Evolutionary conservation across 139 green algal genomes (phyloP).

Genomic region (Chlamydomonas applanata): DNA sequence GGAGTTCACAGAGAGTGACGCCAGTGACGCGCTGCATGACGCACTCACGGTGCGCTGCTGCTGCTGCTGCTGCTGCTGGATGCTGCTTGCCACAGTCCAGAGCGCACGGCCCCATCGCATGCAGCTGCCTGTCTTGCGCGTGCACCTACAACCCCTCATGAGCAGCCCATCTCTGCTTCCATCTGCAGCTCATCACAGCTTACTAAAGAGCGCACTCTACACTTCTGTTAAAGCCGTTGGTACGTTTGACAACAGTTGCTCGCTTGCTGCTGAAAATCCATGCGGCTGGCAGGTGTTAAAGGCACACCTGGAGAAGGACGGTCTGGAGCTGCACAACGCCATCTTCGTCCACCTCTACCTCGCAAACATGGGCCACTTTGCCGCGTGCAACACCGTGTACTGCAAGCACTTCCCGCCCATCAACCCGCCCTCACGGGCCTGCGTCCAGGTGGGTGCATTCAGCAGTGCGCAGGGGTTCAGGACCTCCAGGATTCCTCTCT

Average conservation of each 20-base stretch:
- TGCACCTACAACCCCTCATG: background rate
- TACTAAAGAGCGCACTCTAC: background rate
- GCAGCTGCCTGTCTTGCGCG: too few relatives aligned
- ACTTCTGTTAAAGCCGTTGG: background rate
- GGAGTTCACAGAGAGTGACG: constrained; percentile 29
- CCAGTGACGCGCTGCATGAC: constrained; percentile 17
- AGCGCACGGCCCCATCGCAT: too few relatives aligned
- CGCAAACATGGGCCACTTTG: constrained; percentile 88
- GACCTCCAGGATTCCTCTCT: too few relatives aligned
- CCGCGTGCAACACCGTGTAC: constrained; percentile 82
- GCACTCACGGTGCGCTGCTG: constrained; percentile 14
- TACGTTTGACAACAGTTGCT: background rate
- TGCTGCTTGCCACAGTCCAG: too few relatives aligned
- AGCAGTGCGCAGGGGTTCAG: too few relatives aligned
- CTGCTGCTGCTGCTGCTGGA: too few relatives aligned
- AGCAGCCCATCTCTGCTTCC: background rate
- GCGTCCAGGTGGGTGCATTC: constrained; percentile 61
- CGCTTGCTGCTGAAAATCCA: background rate
- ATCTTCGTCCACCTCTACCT: constrained; percentile 90
- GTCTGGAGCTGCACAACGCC: constrained; percentile 41
- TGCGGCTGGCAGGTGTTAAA: constrained; percentile 7
- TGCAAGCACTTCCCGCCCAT: constrained; percentile 60
- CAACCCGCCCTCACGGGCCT: constrained; percentile 79
- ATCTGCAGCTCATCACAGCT: background rate
- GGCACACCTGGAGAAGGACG: constrained; percentile 25